Evolutionary conservation across 106 monocot species (phyloP).

Genomic region (Hemerocallis citrina): DNA sequence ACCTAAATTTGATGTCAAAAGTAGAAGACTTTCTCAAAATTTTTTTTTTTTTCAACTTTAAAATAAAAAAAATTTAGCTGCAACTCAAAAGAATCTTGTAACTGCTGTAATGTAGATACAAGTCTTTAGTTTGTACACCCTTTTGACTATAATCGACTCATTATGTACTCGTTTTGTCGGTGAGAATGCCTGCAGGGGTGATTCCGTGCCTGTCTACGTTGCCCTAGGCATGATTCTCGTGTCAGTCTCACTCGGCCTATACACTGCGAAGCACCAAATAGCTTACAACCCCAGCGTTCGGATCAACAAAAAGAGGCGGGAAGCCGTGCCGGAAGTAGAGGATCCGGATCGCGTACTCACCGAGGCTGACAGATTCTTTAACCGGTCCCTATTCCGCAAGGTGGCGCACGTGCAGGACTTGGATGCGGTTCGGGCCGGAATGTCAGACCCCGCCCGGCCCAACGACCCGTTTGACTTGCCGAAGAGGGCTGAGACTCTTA

Average conservation of each 20-base stretch:
- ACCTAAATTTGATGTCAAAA: too few relatives aligned
- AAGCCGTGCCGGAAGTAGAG: slow-evolving; percentile 13
- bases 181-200: neutral
- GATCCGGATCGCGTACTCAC: slow-evolving; percentile 21
- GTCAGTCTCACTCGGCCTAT: neutral
- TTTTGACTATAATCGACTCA: too few relatives aligned
- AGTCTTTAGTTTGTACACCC: too few relatives aligned
- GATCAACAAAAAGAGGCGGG: slow-evolving; percentile 22
- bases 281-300: slow-evolving; percentile 16
- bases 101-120: too few relatives aligned
- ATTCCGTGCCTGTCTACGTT: slow-evolving; percentile 10
- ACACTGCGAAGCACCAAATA: slow-evolving; percentile 18
- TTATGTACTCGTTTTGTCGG: neutral
- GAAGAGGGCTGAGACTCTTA: neutral
- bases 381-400: slow-evolving; percentile 22
- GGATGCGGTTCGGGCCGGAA: slow-evolving; percentile 10
- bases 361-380: slow-evolving; percentile 12
- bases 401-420: slow-evolving; percentile 24
- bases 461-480: neutral
- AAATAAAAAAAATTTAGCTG: too few relatives aligned
- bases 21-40: too few relatives aligned
- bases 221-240: slow-evolving; percentile 14
- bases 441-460: slow-evolving; percentile 2
- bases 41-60: too few relatives aligned
- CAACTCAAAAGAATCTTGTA: too few relatives aligned